Evolutionary conservation across 805 yeast species (phyloP).

Genomic region (Kurtzmaniella fragi): DNA sequence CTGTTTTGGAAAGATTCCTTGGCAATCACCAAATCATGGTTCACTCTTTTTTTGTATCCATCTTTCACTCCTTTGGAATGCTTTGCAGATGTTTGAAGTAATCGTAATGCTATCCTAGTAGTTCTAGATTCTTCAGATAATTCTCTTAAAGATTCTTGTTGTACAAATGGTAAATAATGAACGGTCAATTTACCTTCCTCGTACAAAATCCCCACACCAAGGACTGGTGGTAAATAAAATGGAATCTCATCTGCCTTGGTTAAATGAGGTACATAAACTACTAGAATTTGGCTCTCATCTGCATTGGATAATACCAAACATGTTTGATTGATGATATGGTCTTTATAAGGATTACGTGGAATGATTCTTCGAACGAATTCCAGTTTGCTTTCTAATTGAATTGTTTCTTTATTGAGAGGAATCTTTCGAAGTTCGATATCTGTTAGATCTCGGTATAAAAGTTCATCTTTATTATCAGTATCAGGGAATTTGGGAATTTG

Average conservation of each 20-base stretch:
- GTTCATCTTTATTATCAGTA: constrained; percentile 11
- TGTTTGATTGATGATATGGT: constrained; percentile 77
- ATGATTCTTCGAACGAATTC: constrained; percentile 76
- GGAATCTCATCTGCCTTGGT: constrained; percentile 58
- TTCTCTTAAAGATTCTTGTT: constrained; percentile 19
- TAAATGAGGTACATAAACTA: constrained; percentile 79
- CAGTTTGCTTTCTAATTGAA: constrained; percentile 27
- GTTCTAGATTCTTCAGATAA: constrained; percentile 54
- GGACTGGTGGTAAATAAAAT: constrained; percentile 82
- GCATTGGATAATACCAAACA: constrained; percentile 47
- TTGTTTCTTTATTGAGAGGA: constrained; percentile 16
- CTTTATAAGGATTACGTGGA: constrained; percentile 90
- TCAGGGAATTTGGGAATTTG: constrained; percentile 31
- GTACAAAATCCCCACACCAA: constrained; percentile 68
- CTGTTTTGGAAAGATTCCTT: constrained; percentile 79
- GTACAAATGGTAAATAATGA: constrained; percentile 65
- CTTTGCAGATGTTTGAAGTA: constrained; percentile 72
- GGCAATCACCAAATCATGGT: constrained; percentile 81
- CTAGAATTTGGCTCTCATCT: constrained; percentile 33
- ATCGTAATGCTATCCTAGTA: constrained; percentile 74
- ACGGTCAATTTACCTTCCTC: constrained; percentile 50
- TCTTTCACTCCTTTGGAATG: constrained; percentile 80
- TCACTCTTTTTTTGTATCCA: constrained; percentile 85
- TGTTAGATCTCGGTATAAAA: constrained; percentile 28
- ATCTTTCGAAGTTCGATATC: constrained; percentile 27